Evolutionary conservation across 805 yeast genomes (phyloP).

Genomic region (Kodamaea kakaduensis): DNA sequence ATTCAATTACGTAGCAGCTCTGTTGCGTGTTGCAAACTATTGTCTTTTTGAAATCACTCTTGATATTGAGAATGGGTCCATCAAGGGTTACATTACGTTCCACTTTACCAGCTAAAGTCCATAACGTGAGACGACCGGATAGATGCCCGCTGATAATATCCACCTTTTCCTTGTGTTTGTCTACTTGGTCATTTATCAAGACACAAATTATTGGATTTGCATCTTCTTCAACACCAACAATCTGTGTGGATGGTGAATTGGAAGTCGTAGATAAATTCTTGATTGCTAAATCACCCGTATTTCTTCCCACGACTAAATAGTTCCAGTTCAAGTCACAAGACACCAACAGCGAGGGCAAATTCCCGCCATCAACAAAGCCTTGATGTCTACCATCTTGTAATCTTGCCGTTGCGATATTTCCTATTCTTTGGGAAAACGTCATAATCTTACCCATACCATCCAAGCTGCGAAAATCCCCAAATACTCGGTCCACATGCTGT

Average conservation of each 20-base stretch:
- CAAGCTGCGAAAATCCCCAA: constrained; percentile 24
- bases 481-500: constrained; percentile 18
- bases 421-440: constrained; percentile 24
- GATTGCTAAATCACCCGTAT: constrained; percentile 26
- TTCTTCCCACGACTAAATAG: constrained; percentile 27
- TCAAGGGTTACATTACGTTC: constrained; percentile 10
- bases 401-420: constrained; percentile 28
- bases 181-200: constrained; percentile 17
- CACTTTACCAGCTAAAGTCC: constrained; percentile 24
- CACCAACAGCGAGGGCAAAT: constrained; percentile 13
- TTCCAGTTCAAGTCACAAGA: constrained; percentile 30
- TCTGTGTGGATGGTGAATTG: constrained; percentile 16
- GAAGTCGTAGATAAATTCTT: constrained; percentile 34
- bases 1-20: constrained; percentile 18
- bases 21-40: constrained; percentile 20
- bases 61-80: constrained; percentile 16
- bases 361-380: constrained; percentile 34
- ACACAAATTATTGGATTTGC: constrained; percentile 16
- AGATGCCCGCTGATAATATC: constrained; percentile 27
- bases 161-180: constrained; percentile 19
- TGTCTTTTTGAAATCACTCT: constrained; percentile 25
- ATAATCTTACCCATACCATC: constrained; percentile 22
- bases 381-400: constrained; percentile 35
- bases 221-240: not conserved
- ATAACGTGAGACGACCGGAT: constrained; percentile 22